Evolutionary conservation across 2,329 filamentous ascomycete genomes (phyloP).

Genomic region (Sporothrix variecibatus): DNA sequence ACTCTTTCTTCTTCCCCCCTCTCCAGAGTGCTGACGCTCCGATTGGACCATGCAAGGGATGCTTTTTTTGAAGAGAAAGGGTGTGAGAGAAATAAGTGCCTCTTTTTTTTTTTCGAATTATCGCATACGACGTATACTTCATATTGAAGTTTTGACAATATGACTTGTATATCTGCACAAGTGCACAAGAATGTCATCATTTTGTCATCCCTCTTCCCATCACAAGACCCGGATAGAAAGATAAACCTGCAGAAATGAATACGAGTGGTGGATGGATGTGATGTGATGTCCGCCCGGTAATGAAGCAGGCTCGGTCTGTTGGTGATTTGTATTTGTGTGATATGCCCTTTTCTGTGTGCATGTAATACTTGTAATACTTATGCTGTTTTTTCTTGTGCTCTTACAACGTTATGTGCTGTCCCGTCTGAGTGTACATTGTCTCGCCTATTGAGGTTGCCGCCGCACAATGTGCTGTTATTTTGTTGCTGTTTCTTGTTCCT

Average conservation of each 20-base stretch:
- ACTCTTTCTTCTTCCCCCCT: not conserved
- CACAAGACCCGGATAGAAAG: constrained; percentile 13
- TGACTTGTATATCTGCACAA: not conserved
- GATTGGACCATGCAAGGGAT: constrained; percentile 22
- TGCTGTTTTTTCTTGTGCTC: not conserved
- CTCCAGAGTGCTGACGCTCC: not conserved
- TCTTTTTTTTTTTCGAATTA: not conserved
- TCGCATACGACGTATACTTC: not conserved
- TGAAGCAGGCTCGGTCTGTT: not conserved
- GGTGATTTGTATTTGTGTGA: not conserved
- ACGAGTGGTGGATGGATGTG: not conserved
- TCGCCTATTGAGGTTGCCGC: not conserved
- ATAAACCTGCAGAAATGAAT: not conserved
- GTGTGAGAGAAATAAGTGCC: not conserved
- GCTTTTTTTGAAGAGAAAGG: not conserved
- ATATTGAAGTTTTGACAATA: not conserved
- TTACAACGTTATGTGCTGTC: constrained; percentile 2
- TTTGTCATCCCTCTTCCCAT: not conserved
- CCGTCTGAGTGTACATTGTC: not conserved
- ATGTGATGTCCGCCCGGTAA: not conserved
- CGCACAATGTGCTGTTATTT: not conserved
- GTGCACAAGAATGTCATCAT: not conserved
- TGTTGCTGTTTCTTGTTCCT: not conserved
- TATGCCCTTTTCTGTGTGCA: not conserved
- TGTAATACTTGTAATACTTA: not conserved